phyloP scores from a whole-genome alignment of 1,139 yeast genomes.

The Yamadazyma aaseri region DNA sequence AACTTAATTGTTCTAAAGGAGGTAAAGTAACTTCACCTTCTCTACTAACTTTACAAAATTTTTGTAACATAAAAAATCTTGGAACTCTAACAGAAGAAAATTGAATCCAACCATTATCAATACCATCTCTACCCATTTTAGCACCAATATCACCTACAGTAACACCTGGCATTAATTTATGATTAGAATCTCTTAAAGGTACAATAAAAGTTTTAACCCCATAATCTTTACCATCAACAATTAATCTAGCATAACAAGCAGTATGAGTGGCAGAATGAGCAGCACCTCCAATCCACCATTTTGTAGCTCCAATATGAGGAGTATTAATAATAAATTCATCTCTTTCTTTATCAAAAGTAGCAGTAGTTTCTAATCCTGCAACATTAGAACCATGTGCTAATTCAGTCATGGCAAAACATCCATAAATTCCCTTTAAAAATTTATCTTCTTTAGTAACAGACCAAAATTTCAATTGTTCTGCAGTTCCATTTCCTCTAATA shows the following conservation, averaged over 20 bases:
- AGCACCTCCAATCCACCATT: slow-evolving; percentile 99
- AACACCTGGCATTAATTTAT: slow-evolving; percentile 73
- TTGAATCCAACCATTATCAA: slow-evolving; percentile 95
- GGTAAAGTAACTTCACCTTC: slow-evolving; percentile 72
- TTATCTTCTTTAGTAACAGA: slow-evolving; percentile 69
- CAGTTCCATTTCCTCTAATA: slow-evolving; percentile 51
- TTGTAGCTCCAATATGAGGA: slow-evolving; percentile 88
- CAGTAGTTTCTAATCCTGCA: slow-evolving; percentile 90
- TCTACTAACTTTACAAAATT: slow-evolving; percentile 69
- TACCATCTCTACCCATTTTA: slow-evolving; percentile 89
- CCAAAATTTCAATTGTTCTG: slow-evolving; percentile 68
- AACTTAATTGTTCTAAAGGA: slow-evolving; percentile 83
- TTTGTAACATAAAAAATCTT: slow-evolving; percentile 77
- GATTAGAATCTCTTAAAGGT: slow-evolving; percentile 75
- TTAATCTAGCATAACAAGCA: slow-evolving; percentile 76
- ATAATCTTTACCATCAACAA: slow-evolving; percentile 78
- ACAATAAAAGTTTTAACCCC: slow-evolving; percentile 92
- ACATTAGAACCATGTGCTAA: slow-evolving; percentile 93
- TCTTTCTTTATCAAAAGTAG: slow-evolving; percentile 64
- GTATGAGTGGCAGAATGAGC: slow-evolving; percentile 91
- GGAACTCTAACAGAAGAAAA: slow-evolving; percentile 82
- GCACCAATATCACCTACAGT: slow-evolving; percentile 89
- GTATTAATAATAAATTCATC: slow-evolving; percentile 78
- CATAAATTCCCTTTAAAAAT: slow-evolving; percentile 65
- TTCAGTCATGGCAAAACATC: slow-evolving; percentile 95